These are phyloP conservation scores for Grosmannia huntii DNA, from an alignment of 2,329 filamentous ascomycete species.

Conservation along the genomic window DNA sequence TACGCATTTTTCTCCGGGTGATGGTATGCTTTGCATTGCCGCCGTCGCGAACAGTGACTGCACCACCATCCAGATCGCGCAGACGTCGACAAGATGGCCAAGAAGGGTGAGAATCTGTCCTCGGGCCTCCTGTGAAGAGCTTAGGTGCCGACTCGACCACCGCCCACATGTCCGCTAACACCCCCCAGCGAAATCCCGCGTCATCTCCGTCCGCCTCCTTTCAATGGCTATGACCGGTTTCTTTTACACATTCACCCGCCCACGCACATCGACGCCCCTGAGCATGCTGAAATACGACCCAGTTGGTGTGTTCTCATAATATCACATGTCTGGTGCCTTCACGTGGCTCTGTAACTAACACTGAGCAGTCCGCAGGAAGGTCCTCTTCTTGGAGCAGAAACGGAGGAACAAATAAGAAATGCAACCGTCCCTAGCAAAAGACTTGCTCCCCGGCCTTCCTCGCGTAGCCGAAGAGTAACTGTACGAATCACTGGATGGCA, in stretches of 20 bases:
- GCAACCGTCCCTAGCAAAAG: background rate
- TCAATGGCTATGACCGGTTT: constrained; percentile 99
- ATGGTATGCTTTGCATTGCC: background rate
- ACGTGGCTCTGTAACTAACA: background rate
- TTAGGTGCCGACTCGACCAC: background rate
- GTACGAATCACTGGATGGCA: background rate
- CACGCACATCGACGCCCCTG: constrained; percentile 67
- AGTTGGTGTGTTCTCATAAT: constrained; percentile 49
- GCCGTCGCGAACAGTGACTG: background rate
- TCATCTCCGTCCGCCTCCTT: constrained; percentile 83
- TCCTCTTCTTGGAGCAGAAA: constrained; percentile 90
- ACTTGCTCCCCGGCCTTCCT: background rate
- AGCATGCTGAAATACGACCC: constrained; percentile 99
- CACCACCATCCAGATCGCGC: background rate
- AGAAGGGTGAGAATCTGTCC: constrained; percentile 18
- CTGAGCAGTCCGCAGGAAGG: constrained; percentile 71
- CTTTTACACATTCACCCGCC: constrained; percentile 83
- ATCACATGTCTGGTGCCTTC: background rate
- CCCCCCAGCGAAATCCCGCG: constrained; percentile 68
- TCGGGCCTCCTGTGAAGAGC: background rate
- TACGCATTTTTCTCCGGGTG: background rate
- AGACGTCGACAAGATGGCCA: constrained; percentile 18
- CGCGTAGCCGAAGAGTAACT: background rate
- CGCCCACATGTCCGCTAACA: background rate
- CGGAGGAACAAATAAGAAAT: constrained; percentile 36